A percentile compares a stretch with the other conserved stretches of the same genome.
Conservation (phyloP, 805 yeast genomes). For the Ascoidea rubescens region DNA sequence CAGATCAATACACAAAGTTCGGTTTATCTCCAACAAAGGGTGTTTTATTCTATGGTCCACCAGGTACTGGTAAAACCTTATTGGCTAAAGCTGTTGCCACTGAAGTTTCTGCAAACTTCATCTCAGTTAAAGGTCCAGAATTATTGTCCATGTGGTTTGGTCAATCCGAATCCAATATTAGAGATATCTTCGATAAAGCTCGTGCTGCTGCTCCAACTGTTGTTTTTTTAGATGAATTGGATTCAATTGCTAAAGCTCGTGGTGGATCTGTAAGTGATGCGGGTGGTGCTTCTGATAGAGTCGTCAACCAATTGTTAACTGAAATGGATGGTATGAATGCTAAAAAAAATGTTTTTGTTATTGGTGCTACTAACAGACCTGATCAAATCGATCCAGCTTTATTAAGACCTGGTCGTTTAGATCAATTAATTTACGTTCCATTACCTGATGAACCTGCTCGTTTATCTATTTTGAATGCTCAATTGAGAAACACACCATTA, state of each 20-base stretch:
- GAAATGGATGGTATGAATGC: constrained; percentile 99
- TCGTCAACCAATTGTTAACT: constrained; percentile 87
- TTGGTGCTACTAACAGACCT: constrained; percentile 99
- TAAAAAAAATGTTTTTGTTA: constrained; percentile 94
- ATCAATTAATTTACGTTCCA: constrained; percentile 96
- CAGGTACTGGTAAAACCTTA: constrained; percentile 99
- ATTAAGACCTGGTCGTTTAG: constrained; percentile 97
- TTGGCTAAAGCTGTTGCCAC: constrained; percentile 99
- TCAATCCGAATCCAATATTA: constrained; percentile 93
- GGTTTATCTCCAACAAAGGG: constrained; percentile 98
- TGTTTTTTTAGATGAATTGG: constrained; percentile 95
- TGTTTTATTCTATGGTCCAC: constrained; percentile 97
- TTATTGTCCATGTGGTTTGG: constrained; percentile 98
- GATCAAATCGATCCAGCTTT: constrained; percentile 99
- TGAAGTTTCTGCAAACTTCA: constrained; percentile 96
- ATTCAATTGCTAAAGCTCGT: constrained; percentile 94
- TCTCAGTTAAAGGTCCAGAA: constrained; percentile 95
- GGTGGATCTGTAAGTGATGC: constrained; percentile 89
- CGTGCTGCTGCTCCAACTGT: constrained; percentile 99
- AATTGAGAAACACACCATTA: constrained; percentile 94
- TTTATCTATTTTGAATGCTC: constrained; percentile 85
- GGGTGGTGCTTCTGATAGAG: constrained; percentile 94
- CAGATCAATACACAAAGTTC: constrained; percentile 96
- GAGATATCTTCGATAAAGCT: constrained; percentile 96
- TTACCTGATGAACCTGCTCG: constrained; percentile 94